Evolutionary conservation across 2,329 filamentous ascomycete genomes (phyloP).

Genomic region (Dothidotthia symphoricarpi): DNA sequence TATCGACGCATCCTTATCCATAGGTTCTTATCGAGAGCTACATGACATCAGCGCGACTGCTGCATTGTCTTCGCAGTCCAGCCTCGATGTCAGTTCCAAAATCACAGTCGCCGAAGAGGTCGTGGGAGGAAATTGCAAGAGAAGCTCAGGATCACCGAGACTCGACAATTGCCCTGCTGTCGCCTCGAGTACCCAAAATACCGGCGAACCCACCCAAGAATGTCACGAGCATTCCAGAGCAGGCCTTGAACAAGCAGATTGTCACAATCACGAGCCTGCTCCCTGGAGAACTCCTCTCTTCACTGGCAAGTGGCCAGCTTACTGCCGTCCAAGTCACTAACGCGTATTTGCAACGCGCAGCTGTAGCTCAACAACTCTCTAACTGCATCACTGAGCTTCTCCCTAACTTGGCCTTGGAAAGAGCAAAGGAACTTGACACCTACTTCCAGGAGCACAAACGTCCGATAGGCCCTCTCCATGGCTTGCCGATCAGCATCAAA

Average conservation of each 20-base stretch:
- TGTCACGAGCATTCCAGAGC: slow-evolving; percentile 16
- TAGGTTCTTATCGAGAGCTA: background rate
- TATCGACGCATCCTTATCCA: background rate
- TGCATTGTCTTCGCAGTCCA: too few species aligned
- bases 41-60: too few species aligned
- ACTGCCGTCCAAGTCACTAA: slow-evolving; percentile 25
- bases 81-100: slow-evolving; percentile 7
- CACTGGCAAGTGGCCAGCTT: slow-evolving; percentile 19
- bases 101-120: slow-evolving; percentile 4
- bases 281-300: slow-evolving; percentile 19
- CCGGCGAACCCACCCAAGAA: slow-evolving; percentile 22
- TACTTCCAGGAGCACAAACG: slow-evolving; percentile 38
- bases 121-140: slow-evolving; percentile 28
- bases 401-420: slow-evolving; percentile 37
- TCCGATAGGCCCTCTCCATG: slow-evolving; percentile 49
- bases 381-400: slow-evolving; percentile 29
- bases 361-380: slow-evolving; percentile 26
- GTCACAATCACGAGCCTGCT: slow-evolving; percentile 21
- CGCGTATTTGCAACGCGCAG: slow-evolving; percentile 28
- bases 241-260: slow-evolving; percentile 12
- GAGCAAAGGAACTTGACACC: slow-evolving; percentile 45
- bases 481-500: slow-evolving; percentile 53
- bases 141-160: slow-evolving; percentile 31
- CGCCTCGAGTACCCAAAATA: slow-evolving; percentile 17
- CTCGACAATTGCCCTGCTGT: slow-evolving; percentile 19